Percentiles rank a stretch among this genome's conserved stretches.
Evolutionary conservation across 2,329 filamentous ascomycete species (phyloP).

Genomic region (Paecilomyces variotii): DNA sequence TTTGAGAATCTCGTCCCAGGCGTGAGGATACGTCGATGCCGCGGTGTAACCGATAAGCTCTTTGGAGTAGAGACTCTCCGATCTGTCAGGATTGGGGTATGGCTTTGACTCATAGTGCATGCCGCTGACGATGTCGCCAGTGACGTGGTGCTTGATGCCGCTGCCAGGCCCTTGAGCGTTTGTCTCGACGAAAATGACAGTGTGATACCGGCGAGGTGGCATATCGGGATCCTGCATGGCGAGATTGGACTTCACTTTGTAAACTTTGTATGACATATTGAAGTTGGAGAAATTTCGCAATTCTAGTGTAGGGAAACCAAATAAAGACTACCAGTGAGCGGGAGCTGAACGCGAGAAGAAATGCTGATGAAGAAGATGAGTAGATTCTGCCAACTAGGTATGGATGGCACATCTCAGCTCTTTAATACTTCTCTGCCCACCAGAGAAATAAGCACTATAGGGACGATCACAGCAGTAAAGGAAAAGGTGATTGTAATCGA

Average conservation of each 20-base stretch:
- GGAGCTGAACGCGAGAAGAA: too few relatives aligned
- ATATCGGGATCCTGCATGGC: background rate
- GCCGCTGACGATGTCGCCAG: background rate
- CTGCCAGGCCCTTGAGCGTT: background rate
- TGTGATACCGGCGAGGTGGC: background rate
- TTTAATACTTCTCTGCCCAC: too few relatives aligned
- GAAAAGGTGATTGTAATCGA: too few relatives aligned
- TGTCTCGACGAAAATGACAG: background rate
- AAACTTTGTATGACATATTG: background rate
- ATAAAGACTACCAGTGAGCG: too few relatives aligned
- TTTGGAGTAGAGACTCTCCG: background rate
- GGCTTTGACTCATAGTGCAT: background rate
- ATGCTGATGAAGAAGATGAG: too few relatives aligned
- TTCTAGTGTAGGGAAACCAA: too few relatives aligned
- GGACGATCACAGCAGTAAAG: too few relatives aligned
- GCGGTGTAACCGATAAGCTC: conserved; percentile 3
- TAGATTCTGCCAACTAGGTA: too few relatives aligned
- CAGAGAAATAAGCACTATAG: too few relatives aligned
- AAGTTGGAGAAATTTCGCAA: too few relatives aligned
- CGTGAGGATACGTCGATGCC: background rate
- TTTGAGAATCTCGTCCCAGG: conserved; percentile 1
- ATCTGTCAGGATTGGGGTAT: background rate
- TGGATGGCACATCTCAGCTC: too few relatives aligned
- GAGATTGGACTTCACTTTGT: background rate
- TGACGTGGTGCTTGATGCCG: background rate